phyloP scores from a whole-genome alignment of 352 stramenopile species.

The Phytopythium chamaehyphon region DNA sequence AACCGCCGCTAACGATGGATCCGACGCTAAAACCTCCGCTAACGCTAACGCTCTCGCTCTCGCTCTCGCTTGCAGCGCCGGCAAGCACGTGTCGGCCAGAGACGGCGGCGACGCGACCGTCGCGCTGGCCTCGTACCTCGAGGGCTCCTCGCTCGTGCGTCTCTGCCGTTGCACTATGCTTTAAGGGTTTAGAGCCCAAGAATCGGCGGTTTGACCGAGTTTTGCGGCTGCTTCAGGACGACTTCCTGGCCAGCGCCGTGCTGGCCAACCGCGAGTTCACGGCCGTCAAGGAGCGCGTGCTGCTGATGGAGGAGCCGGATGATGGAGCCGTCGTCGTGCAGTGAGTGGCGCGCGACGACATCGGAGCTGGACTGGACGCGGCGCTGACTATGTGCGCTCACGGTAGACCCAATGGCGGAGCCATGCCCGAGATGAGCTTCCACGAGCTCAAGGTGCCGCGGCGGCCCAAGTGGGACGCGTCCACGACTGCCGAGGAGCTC shows the following conservation, averaged over 20 bases:
- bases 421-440: slow-evolving; percentile 88
- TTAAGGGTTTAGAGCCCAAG: no score
- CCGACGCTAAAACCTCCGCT: not conserved
- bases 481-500: slow-evolving; percentile 95
- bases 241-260: slow-evolving; percentile 91
- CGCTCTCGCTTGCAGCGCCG: slow-evolving; percentile 32
- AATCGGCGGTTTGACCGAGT: no score
- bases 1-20: no score
- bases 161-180: not conserved
- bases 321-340: slow-evolving; percentile 56
- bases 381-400: not conserved
- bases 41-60: slow-evolving; percentile 1
- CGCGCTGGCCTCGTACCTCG: slow-evolving; percentile 78
- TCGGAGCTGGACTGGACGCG: not conserved
- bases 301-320: slow-evolving; percentile 69
- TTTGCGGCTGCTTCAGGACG: slow-evolving; percentile 45
- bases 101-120: slow-evolving; percentile 81
- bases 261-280: slow-evolving; percentile 91
- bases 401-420: slow-evolving; percentile 41
- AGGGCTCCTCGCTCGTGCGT: slow-evolving; percentile 76
- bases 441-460: slow-evolving; percentile 95
- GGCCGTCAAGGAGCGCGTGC: slow-evolving; percentile 85
- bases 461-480: slow-evolving; percentile 93
- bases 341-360: slow-evolving; percentile 22
- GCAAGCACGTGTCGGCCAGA: slow-evolving; percentile 77